These are phyloP conservation scores for Diaporthe velutina DNA, from an alignment of 2,329 filamentous ascomycete genomes.

Conservation along the genomic window DNA sequence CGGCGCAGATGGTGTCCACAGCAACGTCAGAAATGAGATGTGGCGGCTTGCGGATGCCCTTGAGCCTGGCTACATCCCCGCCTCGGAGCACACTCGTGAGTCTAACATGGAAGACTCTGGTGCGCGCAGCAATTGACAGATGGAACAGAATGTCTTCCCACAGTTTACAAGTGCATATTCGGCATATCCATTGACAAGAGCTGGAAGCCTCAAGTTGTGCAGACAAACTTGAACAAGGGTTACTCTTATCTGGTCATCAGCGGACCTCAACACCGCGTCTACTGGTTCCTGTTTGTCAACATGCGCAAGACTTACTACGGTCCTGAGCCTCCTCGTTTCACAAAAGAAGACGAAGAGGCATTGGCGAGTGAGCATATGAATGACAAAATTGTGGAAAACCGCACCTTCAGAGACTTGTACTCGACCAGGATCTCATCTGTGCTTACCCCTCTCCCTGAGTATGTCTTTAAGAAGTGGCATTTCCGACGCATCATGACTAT, in stretches of 20 bases:
- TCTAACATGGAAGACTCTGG: no score
- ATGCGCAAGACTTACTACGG: constrained; percentile 34
- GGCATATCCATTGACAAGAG: constrained; percentile 40
- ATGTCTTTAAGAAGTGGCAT: constrained; percentile 50
- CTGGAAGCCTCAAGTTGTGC: background rate
- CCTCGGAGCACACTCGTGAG: constrained; percentile 5
- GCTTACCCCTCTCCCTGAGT: constrained; percentile 50
- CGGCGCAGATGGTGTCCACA: constrained; percentile 57
- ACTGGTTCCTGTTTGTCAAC: constrained; percentile 42
- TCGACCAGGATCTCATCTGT: constrained; percentile 41
- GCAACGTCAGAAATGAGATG: constrained; percentile 51
- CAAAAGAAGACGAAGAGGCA: constrained; percentile 33
- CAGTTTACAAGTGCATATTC: constrained; percentile 39
- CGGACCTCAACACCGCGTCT: constrained; percentile 38
- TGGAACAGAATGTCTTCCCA: constrained; percentile 7
- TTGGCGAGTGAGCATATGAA: constrained; percentile 25
- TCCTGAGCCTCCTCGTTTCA: constrained; percentile 38
- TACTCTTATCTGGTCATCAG: constrained; percentile 38
- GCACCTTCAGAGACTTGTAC: constrained; percentile 39
- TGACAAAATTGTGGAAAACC: constrained; percentile 29
- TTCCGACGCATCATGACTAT: constrained; percentile 48
- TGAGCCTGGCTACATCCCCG: constrained; percentile 8
- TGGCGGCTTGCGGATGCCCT: constrained; percentile 15
- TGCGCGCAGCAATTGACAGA: background rate
- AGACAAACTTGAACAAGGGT: constrained; percentile 8